Evolutionary conservation across 768 basidiomycete genomes (phyloP).

Genomic region (Lentinula boryana): DNA sequence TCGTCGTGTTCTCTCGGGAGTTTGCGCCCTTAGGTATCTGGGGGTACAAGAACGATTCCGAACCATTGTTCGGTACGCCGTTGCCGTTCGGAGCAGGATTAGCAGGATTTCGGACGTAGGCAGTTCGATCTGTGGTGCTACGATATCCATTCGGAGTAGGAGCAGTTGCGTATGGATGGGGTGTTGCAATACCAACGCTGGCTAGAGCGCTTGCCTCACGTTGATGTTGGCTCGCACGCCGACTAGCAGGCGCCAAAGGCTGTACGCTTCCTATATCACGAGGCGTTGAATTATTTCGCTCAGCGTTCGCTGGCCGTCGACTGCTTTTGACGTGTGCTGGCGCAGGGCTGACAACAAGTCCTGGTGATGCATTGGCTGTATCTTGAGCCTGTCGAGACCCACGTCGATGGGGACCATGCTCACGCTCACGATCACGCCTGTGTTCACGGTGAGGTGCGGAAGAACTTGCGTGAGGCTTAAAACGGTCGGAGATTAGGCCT

Average conservation of each 20-base stretch:
- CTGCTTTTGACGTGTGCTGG: constrained; percentile 60
- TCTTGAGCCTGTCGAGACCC: constrained; percentile 53
- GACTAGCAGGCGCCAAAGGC: constrained; percentile 57
- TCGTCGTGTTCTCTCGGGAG: constrained; percentile 49
- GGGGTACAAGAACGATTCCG: constrained; percentile 67
- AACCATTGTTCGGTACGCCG: constrained; percentile 43
- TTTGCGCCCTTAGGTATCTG: constrained; percentile 34
- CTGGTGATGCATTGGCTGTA: constrained; percentile 44
- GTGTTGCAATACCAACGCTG: constrained; percentile 39
- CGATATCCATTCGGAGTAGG: constrained; percentile 56
- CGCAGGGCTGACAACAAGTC: constrained; percentile 59
- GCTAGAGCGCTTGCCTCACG: constrained; percentile 33
- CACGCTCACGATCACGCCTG: constrained; percentile 51
- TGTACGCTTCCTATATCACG: constrained; percentile 63
- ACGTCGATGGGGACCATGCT: constrained; percentile 40
- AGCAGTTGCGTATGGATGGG: constrained; percentile 72
- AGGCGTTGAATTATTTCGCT: constrained; percentile 36
- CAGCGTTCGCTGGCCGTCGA: constrained; percentile 39
- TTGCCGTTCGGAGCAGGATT: constrained; percentile 33
- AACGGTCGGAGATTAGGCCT: constrained; percentile 28
- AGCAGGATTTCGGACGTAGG: constrained; percentile 57
- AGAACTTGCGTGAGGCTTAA: constrained; percentile 48
- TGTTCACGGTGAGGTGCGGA: constrained; percentile 57
- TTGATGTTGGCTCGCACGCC: constrained; percentile 59
- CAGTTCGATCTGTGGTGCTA: constrained; percentile 23